A percentile compares a stretch with the other conserved stretches of the same genome.
phyloP scores from a whole-genome alignment of 305 asterid genomes.

The Fraxinus sp. region DNA sequence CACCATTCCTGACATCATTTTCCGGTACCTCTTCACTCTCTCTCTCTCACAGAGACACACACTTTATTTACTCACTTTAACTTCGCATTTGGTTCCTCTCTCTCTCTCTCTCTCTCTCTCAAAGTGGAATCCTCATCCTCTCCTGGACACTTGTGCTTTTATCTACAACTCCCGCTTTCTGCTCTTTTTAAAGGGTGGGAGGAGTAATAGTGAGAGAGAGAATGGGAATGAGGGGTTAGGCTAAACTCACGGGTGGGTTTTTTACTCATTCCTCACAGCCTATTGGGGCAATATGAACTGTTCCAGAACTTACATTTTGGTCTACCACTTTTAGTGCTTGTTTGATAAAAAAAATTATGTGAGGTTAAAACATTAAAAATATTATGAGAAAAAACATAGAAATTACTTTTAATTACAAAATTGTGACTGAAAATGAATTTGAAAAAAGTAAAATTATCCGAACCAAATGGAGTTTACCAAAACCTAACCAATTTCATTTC shows the following conservation, averaged over 20 bases:
- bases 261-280: slow-evolving; percentile 14
- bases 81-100: slow-evolving; percentile 27
- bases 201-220: slow-evolving; percentile 20
- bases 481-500: too few species aligned
- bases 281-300: not conserved
- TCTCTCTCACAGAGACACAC: not conserved
- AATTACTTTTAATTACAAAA: too few species aligned
- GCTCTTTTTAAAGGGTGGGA: slow-evolving; percentile 52
- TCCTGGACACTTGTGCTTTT: slow-evolving; percentile 15
- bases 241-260: slow-evolving; percentile 27
- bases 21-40: slow-evolving; percentile 18
- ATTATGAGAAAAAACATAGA: too few species aligned
- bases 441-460: too few species aligned
- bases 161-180: slow-evolving; percentile 68
- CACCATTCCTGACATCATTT: slow-evolving; percentile 44
- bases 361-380: too few species aligned
- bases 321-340: not conserved
- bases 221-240: slow-evolving; percentile 21
- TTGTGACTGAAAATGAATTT: not conserved
- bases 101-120: slow-evolving; percentile 19
- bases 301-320: slow-evolving; percentile 11
- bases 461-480: not conserved
- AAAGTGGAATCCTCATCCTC: slow-evolving; percentile 7
- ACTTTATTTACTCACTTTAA: slow-evolving; percentile 3
- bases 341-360: too few species aligned